Evolutionary conservation across 2,329 filamentous ascomycete genomes (phyloP).

Genomic region (Aspergillaceae sp.): DNA sequence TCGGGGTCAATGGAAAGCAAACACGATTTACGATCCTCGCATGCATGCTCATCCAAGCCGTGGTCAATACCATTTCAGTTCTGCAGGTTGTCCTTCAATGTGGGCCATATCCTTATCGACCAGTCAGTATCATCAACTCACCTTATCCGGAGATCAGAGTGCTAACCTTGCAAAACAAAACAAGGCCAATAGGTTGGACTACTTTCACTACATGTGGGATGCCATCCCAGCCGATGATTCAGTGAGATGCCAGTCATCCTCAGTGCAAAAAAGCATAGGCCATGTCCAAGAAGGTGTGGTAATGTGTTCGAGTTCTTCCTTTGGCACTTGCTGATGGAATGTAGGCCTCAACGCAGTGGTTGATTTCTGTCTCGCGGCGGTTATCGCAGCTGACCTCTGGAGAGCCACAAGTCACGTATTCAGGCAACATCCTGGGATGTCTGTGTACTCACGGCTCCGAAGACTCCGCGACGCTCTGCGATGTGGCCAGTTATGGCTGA

Average conservation of each 20-base stretch:
- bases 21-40: not conserved
- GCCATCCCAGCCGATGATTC: conserved; percentile 25
- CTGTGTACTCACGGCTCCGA: conserved; percentile 14
- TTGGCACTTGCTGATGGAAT: not conserved
- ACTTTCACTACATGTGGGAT: conserved; percentile 35
- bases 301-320: no score
- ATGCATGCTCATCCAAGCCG: not conserved
- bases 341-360: not conserved
- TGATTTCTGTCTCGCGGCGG: not conserved
- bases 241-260: conserved; percentile 25
- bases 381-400: not conserved
- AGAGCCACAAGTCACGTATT: not conserved
- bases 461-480: conserved; percentile 20
- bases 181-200: conserved; percentile 20
- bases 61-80: not conserved
- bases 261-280: conserved; percentile 23
- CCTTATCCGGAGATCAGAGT: not conserved
- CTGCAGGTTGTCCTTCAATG: not conserved
- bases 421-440: not conserved
- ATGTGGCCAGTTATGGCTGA: conserved; percentile 24
- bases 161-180: conserved; percentile 21
- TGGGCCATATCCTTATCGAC: not conserved
- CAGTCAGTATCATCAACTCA: not conserved
- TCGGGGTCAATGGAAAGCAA: not conserved
- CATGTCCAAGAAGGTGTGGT: not conserved